A percentile compares a stretch with the other conserved stretches of the same genome.
These are phyloP conservation scores for Dispira parvispora DNA, from an alignment of 192 early-diverging fungal species.

Conservation along the genomic window DNA sequence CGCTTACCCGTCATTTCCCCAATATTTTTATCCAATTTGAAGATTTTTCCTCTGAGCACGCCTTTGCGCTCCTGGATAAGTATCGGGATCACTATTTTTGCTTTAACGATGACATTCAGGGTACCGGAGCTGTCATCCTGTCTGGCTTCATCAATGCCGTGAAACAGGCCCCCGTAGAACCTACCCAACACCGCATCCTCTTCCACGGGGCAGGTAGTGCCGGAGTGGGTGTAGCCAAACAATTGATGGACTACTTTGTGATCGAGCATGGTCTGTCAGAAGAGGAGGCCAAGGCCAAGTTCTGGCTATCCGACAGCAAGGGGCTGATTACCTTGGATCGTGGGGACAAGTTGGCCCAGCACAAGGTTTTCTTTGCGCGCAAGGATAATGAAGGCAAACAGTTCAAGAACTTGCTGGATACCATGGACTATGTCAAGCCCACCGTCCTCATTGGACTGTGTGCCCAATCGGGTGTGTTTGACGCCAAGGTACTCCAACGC, in stretches of 20 bases:
- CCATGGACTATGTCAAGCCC: constrained; percentile 75
- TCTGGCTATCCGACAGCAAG: constrained; percentile 85
- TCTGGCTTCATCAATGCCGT: constrained; percentile 85
- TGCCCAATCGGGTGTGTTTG: constrained; percentile 65
- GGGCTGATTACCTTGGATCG: constrained; percentile 80
- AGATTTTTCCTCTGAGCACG: constrained; percentile 87
- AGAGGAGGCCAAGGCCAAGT: constrained; percentile 45
- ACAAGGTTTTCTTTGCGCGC: constrained; percentile 79
- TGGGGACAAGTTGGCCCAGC: constrained; percentile 63
- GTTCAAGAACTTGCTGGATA: constrained; percentile 48
- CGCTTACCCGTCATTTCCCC: constrained; percentile 54
- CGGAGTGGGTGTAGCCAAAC: constrained; percentile 86
- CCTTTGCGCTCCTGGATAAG: constrained; percentile 66
- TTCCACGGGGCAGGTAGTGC: constrained; percentile 93
- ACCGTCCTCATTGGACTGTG: constrained; percentile 81
- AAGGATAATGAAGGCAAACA: constrained; percentile 69
- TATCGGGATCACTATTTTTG: constrained; percentile 60
- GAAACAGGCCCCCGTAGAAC: constrained; percentile 38
- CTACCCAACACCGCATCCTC: constrained; percentile 67
- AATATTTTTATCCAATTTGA: constrained; percentile 86
- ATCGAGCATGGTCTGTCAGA: constrained; percentile 56
- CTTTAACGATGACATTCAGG: constrained; percentile 95
- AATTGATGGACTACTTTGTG: constrained; percentile 67
- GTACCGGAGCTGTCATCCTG: constrained; percentile 86
- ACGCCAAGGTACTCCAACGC: constrained; percentile 40